Base-by-base conservation (phyloP, 176 grass and related monocot genomes). In the Juncus inflexus region DNA sequence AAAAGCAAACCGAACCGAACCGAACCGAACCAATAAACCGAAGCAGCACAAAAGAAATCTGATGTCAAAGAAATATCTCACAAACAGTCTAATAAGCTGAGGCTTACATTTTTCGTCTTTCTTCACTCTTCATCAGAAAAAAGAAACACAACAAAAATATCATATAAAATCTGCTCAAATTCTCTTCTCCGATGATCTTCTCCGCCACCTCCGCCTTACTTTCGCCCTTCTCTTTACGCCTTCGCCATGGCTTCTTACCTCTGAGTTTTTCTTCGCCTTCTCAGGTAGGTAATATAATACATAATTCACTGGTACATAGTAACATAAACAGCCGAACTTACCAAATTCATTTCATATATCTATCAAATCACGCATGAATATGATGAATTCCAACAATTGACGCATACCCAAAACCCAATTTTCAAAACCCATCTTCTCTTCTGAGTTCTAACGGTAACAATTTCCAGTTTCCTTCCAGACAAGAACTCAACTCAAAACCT, bases 401-500 rank as follows among this genome's bases (percentile, higher is more conserved):
- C 15, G 3, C 15, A 66, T 35, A 9, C 3, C 9, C 56, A 49
- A 11, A 75, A 57, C 12, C 52, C 37, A 60, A 45, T 45, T 36
- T 64, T 2, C 4, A 12, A 59, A 36, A 61, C 19, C 52, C 9
- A 15, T 28, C 41, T 58, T 67, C 55, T 38, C 59, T 51, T 40
- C 62, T 47, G 6, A 5, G 9, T 47, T 86, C 77, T 90, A 85
- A 86, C 65, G 6, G 77, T 90, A 83, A 80, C 78, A 74, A 58
- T 67, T 90, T 68, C 47, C 85, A 92, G 94, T 78, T 67, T 74
- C 56, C 60, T 0, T 78, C 12, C 94, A 99, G 85, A 66, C 40
- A 63, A 15, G 37, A 6, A 47, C 6, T 47, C 43, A 9, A 47
- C 12, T 37, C 58, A 7, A 49, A 35, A 68, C 2, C 5, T 11